Evolutionary conservation across 164 flowering plant species (phyloP), one percentile per base, ranked within the genome.

Genomic region (Buxus sempervirens): DNA sequence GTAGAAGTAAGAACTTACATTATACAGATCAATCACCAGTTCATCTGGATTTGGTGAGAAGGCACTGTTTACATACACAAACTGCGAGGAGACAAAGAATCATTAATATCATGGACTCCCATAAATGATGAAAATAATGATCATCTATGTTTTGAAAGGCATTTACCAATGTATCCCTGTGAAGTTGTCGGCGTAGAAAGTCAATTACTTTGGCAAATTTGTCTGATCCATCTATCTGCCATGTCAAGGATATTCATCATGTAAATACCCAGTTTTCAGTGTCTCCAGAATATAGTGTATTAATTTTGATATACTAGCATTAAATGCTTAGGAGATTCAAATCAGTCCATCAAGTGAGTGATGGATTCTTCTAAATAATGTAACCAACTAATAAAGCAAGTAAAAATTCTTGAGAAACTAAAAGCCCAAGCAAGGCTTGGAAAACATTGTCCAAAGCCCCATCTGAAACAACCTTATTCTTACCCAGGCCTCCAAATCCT

Each of bases 1-100:
- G 51, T 5, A 45, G 51, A 1, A 10, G 51, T 9, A 60, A 65
- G 24, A 66, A 73, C 98, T 86, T 79, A 91, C 98, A 69, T 89
- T 83, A 56, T 81, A 95, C 4, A 95, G 85, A 80, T 92, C 98
- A 32, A 77, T 80, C 63, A 95, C 91, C 72, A 81, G 70, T 82
- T 95, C 97, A 78, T 92, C 98, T 15, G 98, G 97, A 71, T 88
- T 92, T 5, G 98, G 99, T 9, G 97, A 92, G 75, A 95, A 92
- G 36, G 98, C 96, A 77, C 96, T 92, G 84, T 92, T 92, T 56
- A 95, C 88, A 69, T 89, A 95, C 32, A 95, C 97, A 83, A 95
- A 95, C 93, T 90, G 76, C 28, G 24, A 62, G 57, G 25, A 36
- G 66, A 42, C 1, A 14, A 59, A 51, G 56, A 63, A 6, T 26